Base-by-base conservation (phyloP, 2,329 filamentous ascomycete genomes). In the Xylariaceae sp. region DNA sequence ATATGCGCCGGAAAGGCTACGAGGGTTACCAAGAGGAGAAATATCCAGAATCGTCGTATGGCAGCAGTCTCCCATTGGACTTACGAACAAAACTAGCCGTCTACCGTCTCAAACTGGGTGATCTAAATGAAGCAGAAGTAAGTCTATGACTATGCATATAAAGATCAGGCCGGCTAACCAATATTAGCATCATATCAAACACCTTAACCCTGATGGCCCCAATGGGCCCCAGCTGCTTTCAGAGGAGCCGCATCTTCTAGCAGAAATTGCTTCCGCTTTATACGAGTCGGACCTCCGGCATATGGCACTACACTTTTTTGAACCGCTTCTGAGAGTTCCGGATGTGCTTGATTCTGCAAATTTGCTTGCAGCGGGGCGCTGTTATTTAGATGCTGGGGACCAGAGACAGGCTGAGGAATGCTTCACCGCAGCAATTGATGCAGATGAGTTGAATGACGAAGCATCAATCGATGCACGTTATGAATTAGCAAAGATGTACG, bases 401-500 rank as follows among this genome's bases (percentile, higher is more conserved):
- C 78, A 84, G 16, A 78, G 83, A 26, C 84, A 88, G 30, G 92
- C 92, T 0, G 87, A 93, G 65, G 85, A 89, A 59, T 89, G 85
- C 66, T 94, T 92, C 64, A 81, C 91, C 20, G 83, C 83, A 2
- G 84, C 92, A 9, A 84, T 91, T 30, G 84, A 91, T 45, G 81
- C 85, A 54, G 88, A 95, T 58, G 77, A 85, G 37, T 78, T 84
- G 33, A 86, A 88, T 15, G 62, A 65, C n/a, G 66, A 70, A 35
- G 64, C 68, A 20, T 65, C 64, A 53, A 85, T 93, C 41, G 87
- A 92, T 57, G 89, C 91, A 32, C 86, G 91, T 32, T 84, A 89
- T 24, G 84, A 91, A 63, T 78, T 97, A 8, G 91, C 91, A 10
- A 92, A 89, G 64, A 84, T 97, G 70, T 96, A 95, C 66, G 91